These are phyloP conservation scores for Hymenoscyphus fraxineus DNA, from an alignment of 2,329 filamentous ascomycete genomes.

Conservation along the genomic window DNA sequence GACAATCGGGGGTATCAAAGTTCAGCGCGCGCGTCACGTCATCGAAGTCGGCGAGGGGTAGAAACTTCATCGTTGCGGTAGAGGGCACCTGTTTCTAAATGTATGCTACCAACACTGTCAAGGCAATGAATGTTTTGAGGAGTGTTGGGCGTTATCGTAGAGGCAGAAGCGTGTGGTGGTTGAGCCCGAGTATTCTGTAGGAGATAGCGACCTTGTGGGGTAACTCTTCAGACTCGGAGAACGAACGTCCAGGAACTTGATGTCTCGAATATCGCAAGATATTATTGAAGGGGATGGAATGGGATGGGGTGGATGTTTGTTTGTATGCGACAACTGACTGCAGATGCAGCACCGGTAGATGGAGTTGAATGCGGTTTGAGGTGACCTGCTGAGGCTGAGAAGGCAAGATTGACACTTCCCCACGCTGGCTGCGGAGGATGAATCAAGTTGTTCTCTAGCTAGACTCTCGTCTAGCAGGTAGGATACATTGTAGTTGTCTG, in stretches of 20 bases:
- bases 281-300: background rate
- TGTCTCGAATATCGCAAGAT: slow-evolving; percentile 23
- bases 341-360: slow-evolving; percentile 21
- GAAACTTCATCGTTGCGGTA: slow-evolving; percentile 60
- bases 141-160: slow-evolving; percentile 25
- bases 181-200: slow-evolving; percentile 32
- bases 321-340: slow-evolving; percentile 15
- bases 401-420: slow-evolving; percentile 41
- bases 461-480: slow-evolving; percentile 45
- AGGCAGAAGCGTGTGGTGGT: slow-evolving; percentile 33
- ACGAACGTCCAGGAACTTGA: slow-evolving; percentile 34
- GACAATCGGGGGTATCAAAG: slow-evolving; percentile 90
- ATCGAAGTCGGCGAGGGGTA: slow-evolving; percentile 87
- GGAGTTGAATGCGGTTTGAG: slow-evolving; percentile 19
- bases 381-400: slow-evolving; percentile 38
- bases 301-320: background rate
- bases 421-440: slow-evolving; percentile 43
- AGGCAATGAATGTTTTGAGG: slow-evolving; percentile 15
- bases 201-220: slow-evolving; percentile 30
- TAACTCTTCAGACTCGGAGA: slow-evolving; percentile 35
- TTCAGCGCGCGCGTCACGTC: slow-evolving; percentile 89
- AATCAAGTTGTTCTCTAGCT: slow-evolving; percentile 40
- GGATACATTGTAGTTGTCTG: slow-evolving; percentile 27
- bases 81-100: slow-evolving; percentile 26
- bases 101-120: slow-evolving; percentile 27